Percentiles rank a stretch among this genome's conserved stretches.
phyloP scores from a whole-genome alignment of 257 asterid species.

The Sherardia arvensis region DNA sequence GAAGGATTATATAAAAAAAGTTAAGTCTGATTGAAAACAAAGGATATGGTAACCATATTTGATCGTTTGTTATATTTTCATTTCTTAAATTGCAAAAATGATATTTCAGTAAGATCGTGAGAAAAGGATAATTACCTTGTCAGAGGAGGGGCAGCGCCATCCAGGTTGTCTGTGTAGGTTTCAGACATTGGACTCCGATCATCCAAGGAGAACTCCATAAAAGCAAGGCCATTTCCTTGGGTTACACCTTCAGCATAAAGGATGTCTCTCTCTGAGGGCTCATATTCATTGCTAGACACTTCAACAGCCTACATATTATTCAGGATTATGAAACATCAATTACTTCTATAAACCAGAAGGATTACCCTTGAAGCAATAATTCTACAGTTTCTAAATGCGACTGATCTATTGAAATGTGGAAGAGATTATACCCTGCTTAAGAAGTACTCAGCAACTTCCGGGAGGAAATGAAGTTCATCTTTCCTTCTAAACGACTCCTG shows the following conservation, averaged over 20 bases:
- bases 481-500: conserved; percentile 75
- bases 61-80: background rate
- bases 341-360: background rate
- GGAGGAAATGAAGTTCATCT: conserved; percentile 80
- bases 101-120: background rate
- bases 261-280: conserved; percentile 85
- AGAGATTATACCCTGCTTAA: conserved; percentile 78
- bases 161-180: conserved; percentile 68
- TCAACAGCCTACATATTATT: conserved; percentile 62
- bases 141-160: conserved; percentile 53
- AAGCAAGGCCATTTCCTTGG: conserved; percentile 86
- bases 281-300: conserved; percentile 91
- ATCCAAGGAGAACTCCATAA: conserved; percentile 87
- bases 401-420: background rate
- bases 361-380: background rate
- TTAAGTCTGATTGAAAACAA: background rate
- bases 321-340: background rate
- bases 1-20: background rate
- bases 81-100: background rate
- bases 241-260: conserved; percentile 91
- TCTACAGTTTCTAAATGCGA: background rate
- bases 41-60: background rate
- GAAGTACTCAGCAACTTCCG: conserved; percentile 87
- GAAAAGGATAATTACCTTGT: conserved; percentile 31
- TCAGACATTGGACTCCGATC: conserved; percentile 97